These are phyloP conservation scores for Eucalyptus virginea DNA, from an alignment of 345 rosid genomes.

Conservation along the genomic window DNA sequence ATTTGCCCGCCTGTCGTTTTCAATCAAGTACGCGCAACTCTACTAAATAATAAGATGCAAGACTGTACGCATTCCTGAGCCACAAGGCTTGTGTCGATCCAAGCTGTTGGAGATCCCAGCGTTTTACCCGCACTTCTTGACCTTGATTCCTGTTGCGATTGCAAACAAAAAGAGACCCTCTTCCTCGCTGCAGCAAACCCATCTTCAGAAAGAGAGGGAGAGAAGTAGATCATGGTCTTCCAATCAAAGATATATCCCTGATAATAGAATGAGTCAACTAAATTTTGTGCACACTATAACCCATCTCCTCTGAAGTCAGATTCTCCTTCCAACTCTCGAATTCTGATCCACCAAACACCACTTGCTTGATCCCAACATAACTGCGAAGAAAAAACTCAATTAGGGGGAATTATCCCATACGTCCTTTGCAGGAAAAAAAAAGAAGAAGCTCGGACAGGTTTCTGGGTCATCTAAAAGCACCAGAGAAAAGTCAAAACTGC, in stretches of 20 bases:
- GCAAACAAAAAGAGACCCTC: not conserved
- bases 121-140: not conserved
- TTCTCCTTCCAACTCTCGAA: slow-evolving; percentile 77
- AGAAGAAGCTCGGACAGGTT: not conserved
- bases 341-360: slow-evolving; percentile 82
- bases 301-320: slow-evolving; percentile 60
- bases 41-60: not conserved
- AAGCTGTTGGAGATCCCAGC: not conserved
- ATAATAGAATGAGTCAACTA: slow-evolving; percentile 1
- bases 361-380: slow-evolving; percentile 67
- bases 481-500: not conserved
- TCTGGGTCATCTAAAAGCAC: not conserved
- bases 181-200: not conserved
- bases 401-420: not conserved
- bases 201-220: not conserved
- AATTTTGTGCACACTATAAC: slow-evolving; percentile 59
- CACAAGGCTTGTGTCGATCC: not conserved
- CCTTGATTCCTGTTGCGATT: not conserved
- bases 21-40: not conserved
- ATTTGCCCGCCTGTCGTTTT: not conserved
- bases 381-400: slow-evolving; percentile 18
- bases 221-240: not conserved
- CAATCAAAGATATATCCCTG: not conserved
- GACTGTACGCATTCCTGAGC: not conserved
- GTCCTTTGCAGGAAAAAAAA: not conserved